Evolutionary conservation across 1,284 basidiomycete species (phyloP), one percentile per base, ranked within the genome.

Genomic region (Malassezia dermatis): DNA sequence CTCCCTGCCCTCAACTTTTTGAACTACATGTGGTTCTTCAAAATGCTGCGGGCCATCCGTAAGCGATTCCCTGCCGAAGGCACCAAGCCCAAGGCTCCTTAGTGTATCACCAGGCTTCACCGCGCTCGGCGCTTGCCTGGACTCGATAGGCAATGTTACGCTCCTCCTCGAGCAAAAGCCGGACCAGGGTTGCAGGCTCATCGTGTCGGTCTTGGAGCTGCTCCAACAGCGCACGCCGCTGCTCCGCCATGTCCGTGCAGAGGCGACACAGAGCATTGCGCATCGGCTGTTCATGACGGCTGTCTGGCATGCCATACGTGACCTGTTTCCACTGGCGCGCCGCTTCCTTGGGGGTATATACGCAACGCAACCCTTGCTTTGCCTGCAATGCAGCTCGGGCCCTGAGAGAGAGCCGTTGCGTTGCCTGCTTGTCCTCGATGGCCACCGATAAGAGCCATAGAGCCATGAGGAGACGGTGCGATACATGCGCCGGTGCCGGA

Each of bases 21-120:
- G 46, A 76, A 76, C 69, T 74, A 75, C 28, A 71, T 74, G 61
- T 76, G 76, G 76, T 76, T 76, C 67, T 48, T 37, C 27, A 48
- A 50, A 44, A 56, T 75, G 74, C 45, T 75, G 17, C 59, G 66
- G 23, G 75, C 75, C 3, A 64, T 76, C 6, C 62, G 59, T 47
- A 76, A 76, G 62, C 64, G 71, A 34, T 74, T 74, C 50, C 51
- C 57, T 13, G 26, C 35, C 28, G 35, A 37, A 8, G 7, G 17
- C 23, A 26, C 11, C 10, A 39, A 48, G n/a, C 11, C 24, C 23
- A 37, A 48, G 46, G n/a, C 19, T 21, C 19, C 28, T 4, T 32
- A 28, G 27, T 12, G 28, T 10, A 19, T 24, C 49, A 67, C 65
- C 65, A 67, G 12, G 58, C 63, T 17, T 54, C 47, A n/a, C 50